A percentile compares a stretch with the other conserved stretches of the same genome.
Evolutionary conservation across 2,329 filamentous ascomycete species (phyloP).

Genomic region (Leptographium galeiforme): DNA sequence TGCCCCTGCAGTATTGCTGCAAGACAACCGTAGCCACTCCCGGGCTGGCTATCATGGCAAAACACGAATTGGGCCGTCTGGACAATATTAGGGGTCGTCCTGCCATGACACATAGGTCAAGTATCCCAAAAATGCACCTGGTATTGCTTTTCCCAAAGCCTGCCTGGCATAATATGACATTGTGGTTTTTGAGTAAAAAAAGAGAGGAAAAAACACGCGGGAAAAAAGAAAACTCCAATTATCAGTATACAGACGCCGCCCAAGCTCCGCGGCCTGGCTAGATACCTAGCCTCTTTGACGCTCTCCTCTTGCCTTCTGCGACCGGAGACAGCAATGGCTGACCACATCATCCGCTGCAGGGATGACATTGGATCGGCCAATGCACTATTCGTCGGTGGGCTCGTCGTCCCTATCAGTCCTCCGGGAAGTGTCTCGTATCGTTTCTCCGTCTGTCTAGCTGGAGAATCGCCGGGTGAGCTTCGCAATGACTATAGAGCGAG

Average conservation of each 20-base stretch:
- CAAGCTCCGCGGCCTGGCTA: background rate
- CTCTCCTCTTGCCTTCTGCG: background rate
- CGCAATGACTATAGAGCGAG: slow-evolving; percentile 10
- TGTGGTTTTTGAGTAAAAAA: background rate
- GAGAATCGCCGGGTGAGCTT: slow-evolving; percentile 16
- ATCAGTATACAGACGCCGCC: slow-evolving; percentile 1
- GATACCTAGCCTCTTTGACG: background rate
- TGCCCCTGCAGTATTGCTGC: no score
- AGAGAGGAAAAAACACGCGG: background rate
- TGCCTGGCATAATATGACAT: background rate
- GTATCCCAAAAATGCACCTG: background rate
- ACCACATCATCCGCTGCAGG: background rate
- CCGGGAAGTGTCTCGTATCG: background rate
- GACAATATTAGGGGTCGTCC: no score
- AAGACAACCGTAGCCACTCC: no score
- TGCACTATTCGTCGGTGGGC: background rate
- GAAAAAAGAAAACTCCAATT: slow-evolving; percentile 1
- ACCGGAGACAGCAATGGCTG: background rate
- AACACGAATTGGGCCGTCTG: background rate
- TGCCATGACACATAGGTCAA: background rate
- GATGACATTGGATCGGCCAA: background rate
- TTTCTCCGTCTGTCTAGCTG: slow-evolving; percentile 10
- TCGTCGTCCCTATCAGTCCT: background rate
- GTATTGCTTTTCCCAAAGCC: background rate
- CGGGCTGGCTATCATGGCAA: background rate